Evolutionary conservation across 2,329 filamentous ascomycete genomes (phyloP), one percentile per base, ranked within the genome.

Genomic region (Ophiostoma piceae): DNA sequence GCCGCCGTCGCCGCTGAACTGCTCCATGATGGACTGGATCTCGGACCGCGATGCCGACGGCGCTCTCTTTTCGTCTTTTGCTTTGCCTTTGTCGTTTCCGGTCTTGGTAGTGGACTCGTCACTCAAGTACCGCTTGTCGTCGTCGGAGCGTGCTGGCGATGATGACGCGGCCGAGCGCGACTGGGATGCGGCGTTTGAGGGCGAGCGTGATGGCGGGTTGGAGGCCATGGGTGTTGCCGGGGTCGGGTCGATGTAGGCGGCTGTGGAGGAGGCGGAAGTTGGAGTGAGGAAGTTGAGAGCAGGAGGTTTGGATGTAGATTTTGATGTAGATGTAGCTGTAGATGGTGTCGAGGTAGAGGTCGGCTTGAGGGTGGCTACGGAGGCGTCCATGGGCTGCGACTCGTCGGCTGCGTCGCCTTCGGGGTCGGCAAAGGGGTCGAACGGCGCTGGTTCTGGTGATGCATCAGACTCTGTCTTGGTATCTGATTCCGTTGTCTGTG

Each of bases 1-100:
- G 68, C 88, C 87, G 37, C 87, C 87, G 67, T 87, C 87, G 76
- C 92, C 88, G 74, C 90, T 89, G 75, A 98, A 98, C 79, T 98
- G 95, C 73, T 92, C 92, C 92, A 99, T 98, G 78, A 99, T 98
- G 77, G 87, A 96, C 79, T 97, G 92, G 71, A 99, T 97, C 80
- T 99, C 95, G 6, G 90, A 89, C 71, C 88, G 87, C 1, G 91
- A 92, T 26, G 67, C 62, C 3, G 62, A 65, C 19, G 62, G 62
- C 8, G 62, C 62, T 47, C 54, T n/a, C 41, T 16, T 62, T 16
- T 19, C 35, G 47, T 67, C 26, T 29, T 29, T 22, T 26, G 19
- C 35, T 16, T 51, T 19, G 32, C 51, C 51, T 26, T n/a, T 16
- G 3, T 19, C 35, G 7, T 62, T 47, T 37, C 39, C 39, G 39